phyloP scores from a whole-genome alignment of 768 basidiomycete genomes.

The Mrakia hoshinonis region DNA sequence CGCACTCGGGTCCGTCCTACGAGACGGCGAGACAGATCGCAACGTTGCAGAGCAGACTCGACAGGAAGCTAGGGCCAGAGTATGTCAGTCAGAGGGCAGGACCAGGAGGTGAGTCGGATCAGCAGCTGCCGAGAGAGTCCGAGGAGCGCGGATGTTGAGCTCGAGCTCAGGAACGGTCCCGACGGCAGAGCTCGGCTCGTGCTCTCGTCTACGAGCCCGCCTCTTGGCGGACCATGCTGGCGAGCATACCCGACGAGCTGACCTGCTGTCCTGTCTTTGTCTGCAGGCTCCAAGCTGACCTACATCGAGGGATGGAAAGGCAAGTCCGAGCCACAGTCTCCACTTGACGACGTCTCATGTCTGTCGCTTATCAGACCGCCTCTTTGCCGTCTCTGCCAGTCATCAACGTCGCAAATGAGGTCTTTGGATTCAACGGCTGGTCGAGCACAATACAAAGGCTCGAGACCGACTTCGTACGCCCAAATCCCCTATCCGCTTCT shows the following conservation, averaged over 20 bases:
- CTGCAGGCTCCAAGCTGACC: slow-evolving; percentile 64
- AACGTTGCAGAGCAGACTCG: slow-evolving; percentile 66
- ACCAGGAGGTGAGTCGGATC: slow-evolving; percentile 45
- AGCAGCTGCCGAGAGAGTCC: neutral
- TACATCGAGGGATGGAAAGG: slow-evolving; percentile 94
- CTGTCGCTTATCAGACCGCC: too few relatives aligned
- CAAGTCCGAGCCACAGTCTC: slow-evolving; percentile 21
- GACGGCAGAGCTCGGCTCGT: too few relatives aligned
- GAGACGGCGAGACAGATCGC: slow-evolving; percentile 59
- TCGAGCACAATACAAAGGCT: slow-evolving; percentile 67
- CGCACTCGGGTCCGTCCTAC: neutral
- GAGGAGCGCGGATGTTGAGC: neutral
- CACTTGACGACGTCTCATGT: too few relatives aligned
- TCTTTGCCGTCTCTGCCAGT: slow-evolving; percentile 42
- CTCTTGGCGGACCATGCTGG: too few relatives aligned
- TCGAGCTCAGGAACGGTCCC: neutral
- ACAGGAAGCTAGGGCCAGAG: slow-evolving; percentile 87
- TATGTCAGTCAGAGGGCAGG: slow-evolving; percentile 82
- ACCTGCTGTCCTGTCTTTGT: neutral
- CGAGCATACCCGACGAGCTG: too few relatives aligned
- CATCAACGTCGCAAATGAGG: slow-evolving; percentile 90
- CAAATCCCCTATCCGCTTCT: slow-evolving; percentile 36
- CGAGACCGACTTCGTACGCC: slow-evolving; percentile 45
- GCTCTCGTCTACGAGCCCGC: too few relatives aligned
- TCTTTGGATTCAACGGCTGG: slow-evolving; percentile 98